Conservation (phyloP, 2,329 filamentous ascomycete genomes). For the Albophoma yamanashiensis region DNA sequence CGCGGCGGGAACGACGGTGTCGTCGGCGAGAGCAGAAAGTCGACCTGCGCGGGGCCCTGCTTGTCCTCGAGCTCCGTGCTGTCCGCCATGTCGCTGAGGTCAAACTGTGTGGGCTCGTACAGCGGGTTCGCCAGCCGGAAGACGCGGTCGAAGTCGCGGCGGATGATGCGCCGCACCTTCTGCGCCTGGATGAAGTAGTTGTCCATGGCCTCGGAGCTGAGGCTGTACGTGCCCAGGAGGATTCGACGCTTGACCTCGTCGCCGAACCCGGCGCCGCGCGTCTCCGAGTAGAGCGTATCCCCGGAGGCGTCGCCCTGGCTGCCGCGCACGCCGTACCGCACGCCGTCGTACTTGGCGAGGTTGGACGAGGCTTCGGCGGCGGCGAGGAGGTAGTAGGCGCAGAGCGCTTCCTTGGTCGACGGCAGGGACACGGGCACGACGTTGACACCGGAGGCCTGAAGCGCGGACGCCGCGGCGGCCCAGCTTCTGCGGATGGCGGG, state of each 20-base stretch:
- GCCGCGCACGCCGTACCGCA: slow-evolving; percentile 69
- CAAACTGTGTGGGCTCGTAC: slow-evolving; percentile 38
- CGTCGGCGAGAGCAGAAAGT: slow-evolving; percentile 81
- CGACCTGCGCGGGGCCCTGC: slow-evolving; percentile 54
- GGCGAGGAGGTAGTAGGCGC: slow-evolving; percentile 91
- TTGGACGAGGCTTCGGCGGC: slow-evolving; percentile 94
- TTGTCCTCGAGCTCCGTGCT: slow-evolving; percentile 41
- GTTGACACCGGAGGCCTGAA: slow-evolving; percentile 56
- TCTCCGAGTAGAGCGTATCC: slow-evolving; percentile 64
- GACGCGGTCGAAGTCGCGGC: slow-evolving; percentile 73
- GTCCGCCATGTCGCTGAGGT: slow-evolving; percentile 50
- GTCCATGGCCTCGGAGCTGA: slow-evolving; percentile 83
- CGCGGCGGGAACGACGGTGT: slow-evolving; percentile 65
- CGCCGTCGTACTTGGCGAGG: slow-evolving; percentile 89
- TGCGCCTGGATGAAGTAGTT: slow-evolving; percentile 97
- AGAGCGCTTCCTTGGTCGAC: slow-evolving; percentile 72
- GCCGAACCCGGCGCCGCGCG: slow-evolving; percentile 67
- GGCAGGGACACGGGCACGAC: slow-evolving; percentile 73
- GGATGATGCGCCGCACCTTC: slow-evolving; percentile 71
- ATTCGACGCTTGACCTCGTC: slow-evolving; percentile 79
- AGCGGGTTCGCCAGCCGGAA: slow-evolving; percentile 65
- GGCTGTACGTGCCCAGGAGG: slow-evolving; percentile 76
- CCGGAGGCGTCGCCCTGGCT: slow-evolving; percentile 41
- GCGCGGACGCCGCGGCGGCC: slow-evolving; percentile 45
- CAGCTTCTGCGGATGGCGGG: slow-evolving; percentile 60